Conservation (phyloP, 2,329 filamentous ascomycete genomes). For the Cordyceps cateniannulata region DNA sequence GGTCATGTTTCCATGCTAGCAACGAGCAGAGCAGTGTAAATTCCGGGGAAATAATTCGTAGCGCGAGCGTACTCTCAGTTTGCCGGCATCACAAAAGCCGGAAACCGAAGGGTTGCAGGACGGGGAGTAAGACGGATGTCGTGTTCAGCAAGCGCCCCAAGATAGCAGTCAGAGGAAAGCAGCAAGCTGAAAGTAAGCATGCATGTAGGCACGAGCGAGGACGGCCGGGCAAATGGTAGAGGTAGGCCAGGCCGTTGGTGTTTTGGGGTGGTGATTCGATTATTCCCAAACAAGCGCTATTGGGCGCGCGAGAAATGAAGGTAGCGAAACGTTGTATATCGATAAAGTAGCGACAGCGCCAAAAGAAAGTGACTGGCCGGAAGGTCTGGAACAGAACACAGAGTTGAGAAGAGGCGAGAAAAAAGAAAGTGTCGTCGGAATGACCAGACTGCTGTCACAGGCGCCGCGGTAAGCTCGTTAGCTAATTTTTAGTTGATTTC, state of each 20-base stretch:
- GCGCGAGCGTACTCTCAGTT: too few relatives aligned
- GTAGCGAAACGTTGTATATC: background rate
- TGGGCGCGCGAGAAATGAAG: too few relatives aligned
- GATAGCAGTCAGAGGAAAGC: background rate
- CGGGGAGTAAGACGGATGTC: background rate
- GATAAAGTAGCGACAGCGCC: background rate
- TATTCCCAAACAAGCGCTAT: background rate
- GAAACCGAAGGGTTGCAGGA: background rate
- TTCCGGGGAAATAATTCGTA: too few relatives aligned
- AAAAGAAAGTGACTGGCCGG: background rate
- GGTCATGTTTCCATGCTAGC: constrained; percentile 12
- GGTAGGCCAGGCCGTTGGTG: background rate
- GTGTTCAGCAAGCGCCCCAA: background rate
- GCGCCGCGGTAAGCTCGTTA: background rate
- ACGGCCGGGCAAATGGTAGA: background rate
- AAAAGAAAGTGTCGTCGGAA: background rate
- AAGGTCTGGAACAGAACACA: background rate
- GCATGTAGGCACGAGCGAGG: background rate
- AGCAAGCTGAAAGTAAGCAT: background rate
- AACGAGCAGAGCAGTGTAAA: background rate
- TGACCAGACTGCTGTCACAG: background rate
- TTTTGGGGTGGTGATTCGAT: background rate
- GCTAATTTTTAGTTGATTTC: background rate
- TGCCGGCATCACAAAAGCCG: background rate
- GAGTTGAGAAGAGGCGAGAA: background rate